phyloP scores from a whole-genome alignment of 2,329 filamentous ascomycete species.

The Byssochlamys sp. region DNA sequence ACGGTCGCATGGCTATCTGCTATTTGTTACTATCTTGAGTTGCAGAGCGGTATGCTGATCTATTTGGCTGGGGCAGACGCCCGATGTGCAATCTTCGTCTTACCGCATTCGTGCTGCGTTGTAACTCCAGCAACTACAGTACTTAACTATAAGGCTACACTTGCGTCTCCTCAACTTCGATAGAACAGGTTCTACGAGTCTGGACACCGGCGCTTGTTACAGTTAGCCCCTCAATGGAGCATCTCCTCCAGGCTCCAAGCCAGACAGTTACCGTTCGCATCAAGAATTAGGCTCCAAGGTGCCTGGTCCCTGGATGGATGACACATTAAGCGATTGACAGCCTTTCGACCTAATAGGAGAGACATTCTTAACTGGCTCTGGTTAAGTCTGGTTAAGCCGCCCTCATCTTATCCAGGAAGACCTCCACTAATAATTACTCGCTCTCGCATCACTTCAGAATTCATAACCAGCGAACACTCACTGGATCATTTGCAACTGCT shows the following conservation, averaged over 20 bases:
- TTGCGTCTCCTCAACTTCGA: no score
- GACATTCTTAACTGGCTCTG: neutral
- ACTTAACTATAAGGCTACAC: no score
- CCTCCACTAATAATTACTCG: neutral
- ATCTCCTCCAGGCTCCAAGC: neutral
- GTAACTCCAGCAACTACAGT: neutral
- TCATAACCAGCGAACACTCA: neutral
- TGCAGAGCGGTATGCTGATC: neutral
- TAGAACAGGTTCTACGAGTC: neutral
- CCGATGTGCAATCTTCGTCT: neutral
- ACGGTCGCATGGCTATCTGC: neutral
- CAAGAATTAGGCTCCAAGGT: neutral
- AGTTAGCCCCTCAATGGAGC: neutral
- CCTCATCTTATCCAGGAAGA: neutral
- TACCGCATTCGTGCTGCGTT: neutral
- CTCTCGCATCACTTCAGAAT: neutral
- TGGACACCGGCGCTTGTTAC: neutral
- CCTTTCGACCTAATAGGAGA: neutral
- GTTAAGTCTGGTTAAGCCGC: neutral
- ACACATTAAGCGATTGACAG: neutral
- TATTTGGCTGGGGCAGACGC: neutral
- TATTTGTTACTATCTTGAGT: neutral
- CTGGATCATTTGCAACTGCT: neutral
- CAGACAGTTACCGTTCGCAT: neutral
- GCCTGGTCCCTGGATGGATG: neutral